Base-by-base conservation (phyloP, 2,329 filamentous ascomycete genomes). In the Penicillium sp. region DNA sequence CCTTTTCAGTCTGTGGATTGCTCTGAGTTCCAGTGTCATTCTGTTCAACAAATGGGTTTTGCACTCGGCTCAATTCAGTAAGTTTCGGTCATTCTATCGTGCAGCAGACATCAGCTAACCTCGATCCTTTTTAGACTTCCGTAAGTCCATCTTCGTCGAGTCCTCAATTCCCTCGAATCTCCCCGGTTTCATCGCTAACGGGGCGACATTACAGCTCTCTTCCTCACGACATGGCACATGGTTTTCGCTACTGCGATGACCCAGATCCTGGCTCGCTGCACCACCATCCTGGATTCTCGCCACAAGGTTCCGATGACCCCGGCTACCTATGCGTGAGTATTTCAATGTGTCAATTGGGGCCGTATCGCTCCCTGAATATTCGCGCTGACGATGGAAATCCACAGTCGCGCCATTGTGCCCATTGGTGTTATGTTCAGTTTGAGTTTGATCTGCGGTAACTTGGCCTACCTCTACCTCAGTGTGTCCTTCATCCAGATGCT, bases 401-500 rank as follows among this genome's bases (percentile, higher is more conserved):
- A 43, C 16, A 57, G 54, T 42, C 82, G 88, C 54, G 88, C 89
- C 30, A 95, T 96, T 53, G 82, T 95, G 25, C 90, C 90, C 39
- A 95, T 96, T 57, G 90, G 90, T 51, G 69, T 95, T 62, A 93
- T 95, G 72, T 96, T 95, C 80, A 92, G 85, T 63, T 73, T 95
- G 72, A 92, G 84, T 68, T 76, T 96, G 72, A 95, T 96, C 63
- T 95, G 88, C 68, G 88, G 89, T 61, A 96, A 96, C 72, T 70
- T 94, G 68, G 88, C 90, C 55, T 96, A 96, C 64, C 78, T 95
- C 38, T 95, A 95, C 68, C 79, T 96, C 45, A 92, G 84, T 52
- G 90, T 96, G 42, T 85, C 90, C 44, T 96, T 96, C 67, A 96
- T 96, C 59, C 90, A 96, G 75, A 96, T 96, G 90, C 81, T 96